A percentile compares a stretch with the other conserved stretches of the same genome.
Evolutionary conservation across 2,329 filamentous ascomycete species (phyloP).

Genomic region (Cordyceps pruinosa): DNA sequence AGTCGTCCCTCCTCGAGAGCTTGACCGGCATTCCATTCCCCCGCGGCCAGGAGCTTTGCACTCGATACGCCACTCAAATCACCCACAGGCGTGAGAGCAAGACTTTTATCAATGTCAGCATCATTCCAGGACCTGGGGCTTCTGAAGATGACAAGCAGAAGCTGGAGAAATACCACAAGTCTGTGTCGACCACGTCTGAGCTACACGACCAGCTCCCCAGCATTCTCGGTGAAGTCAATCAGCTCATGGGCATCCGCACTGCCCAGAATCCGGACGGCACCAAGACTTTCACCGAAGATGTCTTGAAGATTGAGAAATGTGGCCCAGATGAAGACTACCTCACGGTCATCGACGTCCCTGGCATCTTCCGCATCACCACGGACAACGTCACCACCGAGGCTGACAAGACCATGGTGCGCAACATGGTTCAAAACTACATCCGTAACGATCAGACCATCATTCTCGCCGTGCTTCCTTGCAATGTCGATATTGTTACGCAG

Average conservation of each 20-base stretch:
- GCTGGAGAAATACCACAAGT: conserved; percentile 10
- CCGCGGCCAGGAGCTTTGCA: conserved; percentile 23
- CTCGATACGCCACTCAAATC: conserved; percentile 24
- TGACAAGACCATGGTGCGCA: conserved; percentile 38
- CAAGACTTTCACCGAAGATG: conserved; percentile 39
- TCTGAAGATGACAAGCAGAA: conserved; percentile 11
- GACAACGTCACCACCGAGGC: conserved; percentile 34
- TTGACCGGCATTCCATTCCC: conserved; percentile 28
- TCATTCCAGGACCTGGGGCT: conserved; percentile 28
- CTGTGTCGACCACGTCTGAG: conserved; percentile 16
- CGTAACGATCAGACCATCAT: conserved; percentile 38
- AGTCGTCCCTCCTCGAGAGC: conserved; percentile 26
- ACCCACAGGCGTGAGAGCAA: conserved; percentile 28
- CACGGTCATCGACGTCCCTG: conserved; percentile 48
- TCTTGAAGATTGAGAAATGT: conserved; percentile 33
- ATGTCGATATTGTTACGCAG: conserved; percentile 38
- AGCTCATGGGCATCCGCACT: conserved; percentile 36
- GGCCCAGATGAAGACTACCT: conserved; percentile 40
- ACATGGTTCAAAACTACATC: conserved; percentile 43
- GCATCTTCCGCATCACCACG: conserved; percentile 39
- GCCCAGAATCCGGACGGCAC: conserved; percentile 8
- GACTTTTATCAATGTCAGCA: conserved; percentile 34
- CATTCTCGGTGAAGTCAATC: conserved; percentile 32
- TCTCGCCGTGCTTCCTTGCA: conserved; percentile 32
- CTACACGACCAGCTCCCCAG: conserved; percentile 28